phyloP scores from a whole-genome alignment of 495 filamentous ascomycete species.

The Halenospora varia region DNA sequence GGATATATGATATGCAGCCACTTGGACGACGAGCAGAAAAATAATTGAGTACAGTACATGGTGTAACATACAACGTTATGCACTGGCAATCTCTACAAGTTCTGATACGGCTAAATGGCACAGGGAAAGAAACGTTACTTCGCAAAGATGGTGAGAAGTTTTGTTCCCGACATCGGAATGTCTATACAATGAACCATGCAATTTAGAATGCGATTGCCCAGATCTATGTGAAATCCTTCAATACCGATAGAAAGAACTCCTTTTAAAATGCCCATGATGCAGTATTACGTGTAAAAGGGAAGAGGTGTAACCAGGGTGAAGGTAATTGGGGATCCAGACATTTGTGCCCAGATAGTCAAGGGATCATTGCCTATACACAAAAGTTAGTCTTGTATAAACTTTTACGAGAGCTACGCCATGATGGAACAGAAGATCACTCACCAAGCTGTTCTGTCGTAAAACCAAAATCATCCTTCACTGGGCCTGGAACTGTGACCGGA shows the following conservation, averaged over 20 bases:
- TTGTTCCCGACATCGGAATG: not conserved
- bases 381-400: not conserved
- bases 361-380: constrained; percentile 40
- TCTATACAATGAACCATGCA: not conserved
- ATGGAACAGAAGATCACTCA: not conserved
- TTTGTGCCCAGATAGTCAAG: constrained; percentile 51
- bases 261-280: not conserved
- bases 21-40: not conserved
- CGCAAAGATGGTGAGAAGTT: not conserved
- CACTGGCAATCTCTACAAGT: too few species aligned
- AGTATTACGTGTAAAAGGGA: not conserved
- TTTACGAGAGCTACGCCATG: too few species aligned
- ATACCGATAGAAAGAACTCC: not conserved
- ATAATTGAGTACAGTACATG: not conserved
- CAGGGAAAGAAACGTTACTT: not conserved
- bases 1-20: too few species aligned
- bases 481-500: constrained; percentile 53
- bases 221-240: not conserved
- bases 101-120: not conserved
- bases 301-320: not conserved
- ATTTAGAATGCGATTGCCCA: not conserved
- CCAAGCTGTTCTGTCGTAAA: constrained; percentile 50
- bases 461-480: constrained; percentile 36
- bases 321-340: not conserved
- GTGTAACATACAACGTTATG: too few species aligned